Evolutionary conservation across 1,284 basidiomycete genomes (phyloP).

Genomic region (Austroboletus niveus): DNA sequence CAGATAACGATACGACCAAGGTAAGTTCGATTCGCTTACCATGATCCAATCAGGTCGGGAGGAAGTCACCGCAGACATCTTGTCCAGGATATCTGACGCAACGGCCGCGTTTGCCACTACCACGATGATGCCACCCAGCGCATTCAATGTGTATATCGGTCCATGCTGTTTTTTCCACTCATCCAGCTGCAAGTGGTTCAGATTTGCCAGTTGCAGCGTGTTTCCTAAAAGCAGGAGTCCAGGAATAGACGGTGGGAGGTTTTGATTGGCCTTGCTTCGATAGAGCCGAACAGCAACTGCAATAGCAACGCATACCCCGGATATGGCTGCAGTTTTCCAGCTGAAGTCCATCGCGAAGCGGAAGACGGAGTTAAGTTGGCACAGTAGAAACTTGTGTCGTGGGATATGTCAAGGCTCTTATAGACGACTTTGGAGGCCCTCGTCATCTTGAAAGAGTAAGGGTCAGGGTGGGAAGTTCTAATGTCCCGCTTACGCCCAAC

Average conservation of each 20-base stretch:
- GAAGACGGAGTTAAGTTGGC: neutral
- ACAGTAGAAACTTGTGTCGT: neutral
- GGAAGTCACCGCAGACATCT: slow-evolving; percentile 11
- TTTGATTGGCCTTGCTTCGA: neutral
- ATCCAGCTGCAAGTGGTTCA: slow-evolving; percentile 8
- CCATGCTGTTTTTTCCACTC: slow-evolving; percentile 11
- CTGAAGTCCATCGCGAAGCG: neutral
- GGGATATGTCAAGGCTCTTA: neutral
- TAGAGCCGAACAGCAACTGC: neutral
- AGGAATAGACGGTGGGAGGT: slow-evolving; percentile 8
- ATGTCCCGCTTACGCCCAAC: too few relatives aligned
- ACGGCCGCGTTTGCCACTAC: slow-evolving; percentile 10
- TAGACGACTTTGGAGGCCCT: neutral
- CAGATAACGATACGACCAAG: too few relatives aligned
- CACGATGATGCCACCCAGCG: slow-evolving; percentile 4
- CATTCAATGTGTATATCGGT: slow-evolving; percentile 8
- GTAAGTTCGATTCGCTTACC: neutral
- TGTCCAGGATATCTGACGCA: slow-evolving; percentile 7
- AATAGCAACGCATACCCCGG: neutral
- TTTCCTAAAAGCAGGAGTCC: slow-evolving; percentile 7
- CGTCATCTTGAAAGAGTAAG: neutral
- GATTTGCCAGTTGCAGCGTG: slow-evolving; percentile 5
- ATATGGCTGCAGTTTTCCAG: slow-evolving; percentile 6
- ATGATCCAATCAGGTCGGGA: slow-evolving; percentile 12
- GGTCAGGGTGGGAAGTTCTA: neutral